Percentiles rank a stretch among this genome's conserved stretches.
These are phyloP conservation scores for Coccomyxa subellipsoidea DNA, from an alignment of 163 green algal species.

Conservation along the genomic window DNA sequence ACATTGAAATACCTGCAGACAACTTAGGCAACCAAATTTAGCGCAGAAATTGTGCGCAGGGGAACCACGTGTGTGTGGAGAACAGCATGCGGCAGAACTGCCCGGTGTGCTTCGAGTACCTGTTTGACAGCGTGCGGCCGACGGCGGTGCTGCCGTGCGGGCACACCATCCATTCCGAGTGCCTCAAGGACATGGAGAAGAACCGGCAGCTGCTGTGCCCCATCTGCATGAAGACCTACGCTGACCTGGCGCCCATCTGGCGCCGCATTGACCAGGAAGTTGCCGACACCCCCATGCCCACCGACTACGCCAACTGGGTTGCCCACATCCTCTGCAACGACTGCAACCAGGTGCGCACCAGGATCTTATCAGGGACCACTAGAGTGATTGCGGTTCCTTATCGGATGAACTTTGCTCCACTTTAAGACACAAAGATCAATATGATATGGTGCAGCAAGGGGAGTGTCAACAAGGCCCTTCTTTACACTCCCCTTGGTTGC, in stretches of 20 bases:
- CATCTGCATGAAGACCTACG: constrained; percentile 35
- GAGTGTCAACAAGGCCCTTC: no score
- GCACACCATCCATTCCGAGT: constrained; percentile 76
- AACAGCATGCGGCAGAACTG: constrained; percentile 86
- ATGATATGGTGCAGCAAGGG: no score
- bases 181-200: constrained; percentile 34
- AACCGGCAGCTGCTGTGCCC: constrained; percentile 27
- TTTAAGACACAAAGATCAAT: no score
- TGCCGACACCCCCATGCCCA: constrained; percentile 61
- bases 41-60: no score
- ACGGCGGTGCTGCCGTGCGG: constrained; percentile 84
- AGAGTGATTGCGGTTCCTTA: no score
- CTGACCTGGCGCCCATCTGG: constrained; percentile 23
- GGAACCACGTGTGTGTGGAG: constrained; percentile 78
- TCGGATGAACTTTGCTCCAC: no score
- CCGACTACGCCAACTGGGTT: constrained; percentile 50
- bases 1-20: no score
- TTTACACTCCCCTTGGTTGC: no score
- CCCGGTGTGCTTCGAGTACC: constrained; percentile 89
- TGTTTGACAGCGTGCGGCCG: constrained; percentile 83
- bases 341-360: constrained; percentile 44
- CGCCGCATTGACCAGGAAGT: constrained; percentile 28
- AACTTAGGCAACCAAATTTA: no score
- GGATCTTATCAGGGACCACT: no score
- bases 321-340: constrained; percentile 74